These are phyloP conservation scores for Beauveria australis DNA, from an alignment of 2,329 filamentous ascomycete genomes.

Conservation along the genomic window DNA sequence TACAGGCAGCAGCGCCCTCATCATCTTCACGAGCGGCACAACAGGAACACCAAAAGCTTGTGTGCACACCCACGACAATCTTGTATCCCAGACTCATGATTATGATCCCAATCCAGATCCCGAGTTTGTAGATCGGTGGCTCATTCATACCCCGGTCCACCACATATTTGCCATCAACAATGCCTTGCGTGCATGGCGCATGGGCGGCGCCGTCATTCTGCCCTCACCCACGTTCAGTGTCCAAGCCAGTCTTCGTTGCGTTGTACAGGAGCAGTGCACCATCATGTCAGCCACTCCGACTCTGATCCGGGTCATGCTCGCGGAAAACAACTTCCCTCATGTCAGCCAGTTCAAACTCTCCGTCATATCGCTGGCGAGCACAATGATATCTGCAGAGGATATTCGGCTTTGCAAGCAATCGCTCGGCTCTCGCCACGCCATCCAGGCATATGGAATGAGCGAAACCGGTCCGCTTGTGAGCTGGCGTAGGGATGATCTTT, in stretches of 20 bases:
- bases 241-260: conserved; percentile 22
- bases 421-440: conserved; percentile 24
- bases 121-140: conserved; percentile 24
- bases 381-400: conserved; percentile 23
- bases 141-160: conserved; percentile 29
- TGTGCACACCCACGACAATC: conserved; percentile 30
- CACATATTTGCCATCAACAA: conserved; percentile 34
- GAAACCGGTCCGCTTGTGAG: conserved; percentile 34
- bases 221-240: conserved; percentile 27
- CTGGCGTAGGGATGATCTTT: conserved; percentile 26
- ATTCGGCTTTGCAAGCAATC: conserved; percentile 23
- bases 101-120: conserved; percentile 27
- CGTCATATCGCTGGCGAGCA: conserved; percentile 27
- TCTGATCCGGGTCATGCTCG: conserved; percentile 24
- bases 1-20: conserved; percentile 23
- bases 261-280: conserved; percentile 26
- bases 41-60: conserved; percentile 39
- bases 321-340: conserved; percentile 21
- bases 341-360: conserved; percentile 21
- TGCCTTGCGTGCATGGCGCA: conserved; percentile 28
- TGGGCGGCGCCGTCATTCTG: conserved; percentile 27
- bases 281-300: conserved; percentile 34
- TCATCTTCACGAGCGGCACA: conserved; percentile 43
- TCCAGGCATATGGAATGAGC: conserved; percentile 38
- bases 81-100: conserved; percentile 29